Evolutionary conservation across 441 rosid genomes (phyloP).

Genomic region (Macaranga tanarius): DNA sequence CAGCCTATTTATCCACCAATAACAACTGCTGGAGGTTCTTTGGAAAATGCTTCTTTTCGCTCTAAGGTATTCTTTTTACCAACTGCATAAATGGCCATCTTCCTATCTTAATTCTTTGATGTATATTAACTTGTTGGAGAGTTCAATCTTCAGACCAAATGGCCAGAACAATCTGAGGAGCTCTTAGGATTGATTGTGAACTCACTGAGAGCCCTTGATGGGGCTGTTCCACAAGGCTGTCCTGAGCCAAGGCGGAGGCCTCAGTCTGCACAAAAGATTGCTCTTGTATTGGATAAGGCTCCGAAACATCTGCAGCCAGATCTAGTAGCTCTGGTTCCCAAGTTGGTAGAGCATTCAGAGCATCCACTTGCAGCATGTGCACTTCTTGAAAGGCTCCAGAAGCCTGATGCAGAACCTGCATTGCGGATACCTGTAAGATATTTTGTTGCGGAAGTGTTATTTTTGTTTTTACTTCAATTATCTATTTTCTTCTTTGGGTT

Average conservation of each 20-base stretch:
- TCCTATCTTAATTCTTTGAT: conserved; percentile 15
- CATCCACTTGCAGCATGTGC: conserved; percentile 88
- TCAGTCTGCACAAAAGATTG: conserved; percentile 88
- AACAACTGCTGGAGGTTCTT: conserved; percentile 58
- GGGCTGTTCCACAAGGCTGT: conserved; percentile 91
- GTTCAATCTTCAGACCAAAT: conserved; percentile 67
- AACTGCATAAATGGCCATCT: conserved; percentile 15
- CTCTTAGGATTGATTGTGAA: conserved; percentile 94
- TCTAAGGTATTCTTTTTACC: conserved; percentile 59
- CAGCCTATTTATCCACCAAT: conserved; percentile 62
- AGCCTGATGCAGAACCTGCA: conserved; percentile 87
- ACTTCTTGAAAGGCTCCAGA: conserved; percentile 83
- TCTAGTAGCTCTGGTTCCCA: conserved; percentile 87
- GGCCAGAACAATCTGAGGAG: conserved; percentile 99
- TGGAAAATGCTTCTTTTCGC: conserved; percentile 59
- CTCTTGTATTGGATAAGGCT: conserved; percentile 92
- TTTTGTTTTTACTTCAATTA: conserved; percentile 12
- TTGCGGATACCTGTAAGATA: conserved; percentile 78
- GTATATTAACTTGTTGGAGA: conserved; percentile 28
- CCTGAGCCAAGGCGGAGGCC: conserved; percentile 96
- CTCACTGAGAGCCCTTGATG: conserved; percentile 90
- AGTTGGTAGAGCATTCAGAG: conserved; percentile 95
- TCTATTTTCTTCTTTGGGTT: conserved; percentile 1
- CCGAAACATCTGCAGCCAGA: conserved; percentile 91
- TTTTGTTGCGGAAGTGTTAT: conserved; percentile 14